Evolutionary conservation across 1,284 basidiomycete species (phyloP).

Genomic region (Irpex sp.): DNA sequence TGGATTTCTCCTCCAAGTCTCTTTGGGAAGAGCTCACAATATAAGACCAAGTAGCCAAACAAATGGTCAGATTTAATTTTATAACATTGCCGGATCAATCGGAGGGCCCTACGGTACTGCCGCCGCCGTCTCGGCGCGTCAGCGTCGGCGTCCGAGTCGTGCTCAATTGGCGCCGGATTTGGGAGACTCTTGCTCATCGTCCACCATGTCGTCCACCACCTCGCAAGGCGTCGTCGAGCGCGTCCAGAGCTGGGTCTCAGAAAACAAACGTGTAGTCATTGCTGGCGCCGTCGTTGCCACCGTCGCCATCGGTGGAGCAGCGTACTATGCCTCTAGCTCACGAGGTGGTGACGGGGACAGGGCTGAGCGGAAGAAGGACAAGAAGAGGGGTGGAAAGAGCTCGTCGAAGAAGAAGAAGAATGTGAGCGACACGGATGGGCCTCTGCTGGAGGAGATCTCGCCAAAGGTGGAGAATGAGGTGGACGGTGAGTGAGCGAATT

Average conservation of each 20-base stretch:
- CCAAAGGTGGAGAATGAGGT: constrained; percentile 34
- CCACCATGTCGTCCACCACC: constrained; percentile 30
- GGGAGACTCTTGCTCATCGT: neutral
- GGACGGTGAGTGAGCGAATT: constrained; percentile 29
- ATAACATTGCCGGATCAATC: neutral
- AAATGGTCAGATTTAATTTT: neutral
- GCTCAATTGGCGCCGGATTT: constrained; percentile 1
- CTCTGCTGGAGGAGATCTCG: constrained; percentile 71
- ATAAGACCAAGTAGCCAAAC: no score
- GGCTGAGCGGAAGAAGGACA: constrained; percentile 47
- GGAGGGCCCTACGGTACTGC: neutral
- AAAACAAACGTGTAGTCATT: constrained; percentile 71
- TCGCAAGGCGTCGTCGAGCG: constrained; percentile 48
- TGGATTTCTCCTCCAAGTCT: no score
- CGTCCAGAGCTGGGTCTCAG: constrained; percentile 65
- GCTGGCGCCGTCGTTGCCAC: constrained; percentile 69
- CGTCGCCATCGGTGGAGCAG: constrained; percentile 73
- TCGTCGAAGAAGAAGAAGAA: constrained; percentile 62
- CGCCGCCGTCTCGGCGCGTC: neutral
- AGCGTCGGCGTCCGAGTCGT: neutral
- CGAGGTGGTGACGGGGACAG: constrained; percentile 41
- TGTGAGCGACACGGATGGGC: constrained; percentile 54
- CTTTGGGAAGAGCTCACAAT: no score
- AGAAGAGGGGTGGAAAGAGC: constrained; percentile 44
- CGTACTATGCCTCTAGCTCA: constrained; percentile 70